Conservation (phyloP, 805 yeast genomes). For the Lachancea kluyveri region DNA sequence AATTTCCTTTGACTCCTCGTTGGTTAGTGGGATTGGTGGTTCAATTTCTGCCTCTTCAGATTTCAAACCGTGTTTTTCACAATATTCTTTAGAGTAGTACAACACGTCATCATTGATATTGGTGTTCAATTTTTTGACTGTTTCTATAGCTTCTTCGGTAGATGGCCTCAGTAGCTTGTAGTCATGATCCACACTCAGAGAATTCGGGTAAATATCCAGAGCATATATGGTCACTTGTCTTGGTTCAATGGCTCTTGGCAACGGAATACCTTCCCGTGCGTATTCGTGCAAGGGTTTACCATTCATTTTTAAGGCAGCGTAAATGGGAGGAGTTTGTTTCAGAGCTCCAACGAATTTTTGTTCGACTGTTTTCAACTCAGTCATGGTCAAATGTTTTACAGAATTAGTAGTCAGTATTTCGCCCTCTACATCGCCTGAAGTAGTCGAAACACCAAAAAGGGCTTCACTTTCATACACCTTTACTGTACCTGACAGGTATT, state of each 20-base stretch:
- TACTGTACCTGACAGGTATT: conserved; percentile 64
- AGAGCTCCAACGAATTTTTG: conserved; percentile 72
- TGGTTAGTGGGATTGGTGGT: conserved; percentile 35
- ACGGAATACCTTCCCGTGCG: conserved; percentile 79
- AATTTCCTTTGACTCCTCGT: conserved; percentile 26
- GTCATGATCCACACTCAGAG: conserved; percentile 48
- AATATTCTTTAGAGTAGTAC: conserved; percentile 52
- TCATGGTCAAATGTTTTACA: conserved; percentile 50
- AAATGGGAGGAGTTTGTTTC: conserved; percentile 90
- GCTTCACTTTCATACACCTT: conserved; percentile 84
- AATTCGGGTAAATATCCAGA: conserved; percentile 44
- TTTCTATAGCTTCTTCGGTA: conserved; percentile 20
- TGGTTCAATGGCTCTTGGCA: conserved; percentile 77
- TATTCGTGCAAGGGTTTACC: conserved; percentile 93
- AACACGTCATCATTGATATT: conserved; percentile 59
- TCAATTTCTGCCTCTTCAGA: conserved; percentile 35
- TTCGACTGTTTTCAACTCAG: conserved; percentile 42
- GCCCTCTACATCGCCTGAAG: conserved; percentile 93
- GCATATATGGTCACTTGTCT: conserved; percentile 60
- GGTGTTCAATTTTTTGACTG: conserved; percentile 33
- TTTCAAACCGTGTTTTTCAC: conserved; percentile 38
- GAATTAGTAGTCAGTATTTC: conserved; percentile 57
- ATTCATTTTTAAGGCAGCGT: conserved; percentile 87
- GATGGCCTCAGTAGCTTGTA: conserved; percentile 41
- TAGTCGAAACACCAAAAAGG: conserved; percentile 81